A percentile compares a stretch with the other conserved stretches of the same genome.
Conservation (phyloP, 208 protist genomes). For the Tetramitus jugosus region DNA sequence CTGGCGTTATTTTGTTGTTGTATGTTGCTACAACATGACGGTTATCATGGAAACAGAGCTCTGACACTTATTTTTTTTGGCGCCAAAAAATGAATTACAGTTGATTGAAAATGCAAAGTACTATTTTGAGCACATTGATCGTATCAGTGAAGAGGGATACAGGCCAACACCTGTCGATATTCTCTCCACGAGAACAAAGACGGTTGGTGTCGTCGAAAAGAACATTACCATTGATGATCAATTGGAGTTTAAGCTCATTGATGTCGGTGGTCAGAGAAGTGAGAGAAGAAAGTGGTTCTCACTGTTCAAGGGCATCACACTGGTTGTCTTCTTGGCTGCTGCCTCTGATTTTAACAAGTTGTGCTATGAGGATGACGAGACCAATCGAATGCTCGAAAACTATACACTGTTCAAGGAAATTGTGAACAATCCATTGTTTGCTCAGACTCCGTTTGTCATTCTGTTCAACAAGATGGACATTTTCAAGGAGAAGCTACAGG, state of each 20-base stretch:
- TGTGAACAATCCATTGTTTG: constrained; percentile 58
- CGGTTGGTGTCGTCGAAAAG: constrained; percentile 24
- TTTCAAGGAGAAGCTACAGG: constrained; percentile 58
- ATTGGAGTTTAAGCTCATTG: constrained; percentile 25
- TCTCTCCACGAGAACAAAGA: constrained; percentile 9
- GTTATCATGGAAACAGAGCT: too few species aligned
- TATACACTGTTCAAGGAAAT: constrained; percentile 64
- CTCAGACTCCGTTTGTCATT: constrained; percentile 56
- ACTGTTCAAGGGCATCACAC: constrained; percentile 67
- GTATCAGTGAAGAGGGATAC: constrained; percentile 19
- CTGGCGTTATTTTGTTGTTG: too few species aligned
- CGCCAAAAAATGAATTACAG: constrained; percentile 47
- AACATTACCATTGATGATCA: constrained; percentile 8
- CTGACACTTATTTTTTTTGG: too few species aligned
- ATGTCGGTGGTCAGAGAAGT: constrained; percentile 34
- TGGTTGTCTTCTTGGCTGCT: constrained; percentile 49
- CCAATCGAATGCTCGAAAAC: constrained; percentile 67
- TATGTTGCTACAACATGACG: too few species aligned
- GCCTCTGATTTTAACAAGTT: constrained; percentile 59
- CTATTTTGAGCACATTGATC: constrained; percentile 11
- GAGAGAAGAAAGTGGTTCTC: constrained; percentile 61
- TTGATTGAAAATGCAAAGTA: constrained; percentile 47
- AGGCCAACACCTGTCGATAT: constrained; percentile 31
- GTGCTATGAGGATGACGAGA: constrained; percentile 52
- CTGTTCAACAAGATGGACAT: constrained; percentile 75